Conservation (phyloP, 768 basidiomycete genomes). For the Galerina sulciceps region DNA sequence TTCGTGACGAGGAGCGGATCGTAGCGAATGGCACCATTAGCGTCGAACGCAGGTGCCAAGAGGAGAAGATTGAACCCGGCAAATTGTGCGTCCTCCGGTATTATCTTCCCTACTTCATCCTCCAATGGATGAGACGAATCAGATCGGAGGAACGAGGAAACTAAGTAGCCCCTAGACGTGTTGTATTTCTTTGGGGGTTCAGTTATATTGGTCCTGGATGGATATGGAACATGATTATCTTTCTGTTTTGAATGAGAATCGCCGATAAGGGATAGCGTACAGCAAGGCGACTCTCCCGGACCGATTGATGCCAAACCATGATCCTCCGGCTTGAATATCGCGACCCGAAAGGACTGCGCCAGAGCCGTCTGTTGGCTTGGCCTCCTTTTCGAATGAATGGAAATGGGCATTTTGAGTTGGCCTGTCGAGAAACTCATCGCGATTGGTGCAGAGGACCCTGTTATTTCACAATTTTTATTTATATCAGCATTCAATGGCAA, state of each 20-base stretch:
- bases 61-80: constrained; percentile 86
- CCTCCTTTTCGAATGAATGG: constrained; percentile 60
- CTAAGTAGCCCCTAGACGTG: constrained; percentile 71
- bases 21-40: constrained; percentile 42
- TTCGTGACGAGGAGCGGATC: constrained; percentile 69
- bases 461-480: neutral
- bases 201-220: constrained; percentile 80
- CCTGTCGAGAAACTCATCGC: constrained; percentile 74
- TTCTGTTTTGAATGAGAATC: neutral
- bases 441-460: constrained; percentile 77
- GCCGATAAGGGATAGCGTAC: constrained; percentile 46
- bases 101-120: constrained; percentile 50
- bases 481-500: constrained; percentile 4
- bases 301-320: constrained; percentile 79
- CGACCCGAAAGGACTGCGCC: constrained; percentile 70
- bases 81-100: constrained; percentile 54
- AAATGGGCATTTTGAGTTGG: constrained; percentile 70
- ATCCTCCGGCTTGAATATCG: constrained; percentile 75
- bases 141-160: constrained; percentile 69
- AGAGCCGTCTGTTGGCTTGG: constrained; percentile 20
- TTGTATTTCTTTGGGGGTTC: constrained; percentile 54
- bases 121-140: constrained; percentile 50
- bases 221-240: constrained; percentile 14
- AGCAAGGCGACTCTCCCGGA: constrained; percentile 71
- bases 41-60: constrained; percentile 47